Base-by-base conservation (phyloP, 257 asterid genomes). In the Linaria vulgaris region DNA sequence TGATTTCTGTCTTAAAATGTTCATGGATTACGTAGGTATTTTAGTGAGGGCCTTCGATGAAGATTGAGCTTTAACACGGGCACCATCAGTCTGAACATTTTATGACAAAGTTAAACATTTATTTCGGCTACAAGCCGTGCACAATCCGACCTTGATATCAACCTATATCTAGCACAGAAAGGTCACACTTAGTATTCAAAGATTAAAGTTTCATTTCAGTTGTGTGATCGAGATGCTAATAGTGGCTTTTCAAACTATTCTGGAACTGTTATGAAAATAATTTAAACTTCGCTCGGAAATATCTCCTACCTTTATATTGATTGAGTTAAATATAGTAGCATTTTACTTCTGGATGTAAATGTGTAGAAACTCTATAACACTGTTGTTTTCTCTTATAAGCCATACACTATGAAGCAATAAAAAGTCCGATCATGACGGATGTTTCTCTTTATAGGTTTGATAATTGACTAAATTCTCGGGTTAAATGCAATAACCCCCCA, bases 371-470 rank as follows among this genome's bases (percentile, higher is more conserved):
- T 34, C 10, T 34, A 7, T 3, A 4, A 34, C 41, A 34, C 9
- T 7, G 9, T 7, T 3, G 10, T 34, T 4, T 34, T 34, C 10
- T 54, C 55, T 16, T 16, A 63, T 31, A 66, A 25, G 34, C 19
- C 20, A 31, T 22, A 7, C 2, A 51, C 53, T 12, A 61, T 64
- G 19, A 19, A 56, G 67, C 51, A 44, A 17, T 61, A 56, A 17
- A 55, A 12, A 16, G 34, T 57, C 52, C 50, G 31, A 31, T 63
- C 10, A 41, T 64, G 16, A 63, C 57, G 24, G 48, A 41, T 44
- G 25, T 64, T 34, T 47, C 64, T 23, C 31, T 48, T 22, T 61
- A 23, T 49, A 47, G 48, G 12, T 45, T 57, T 48, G 9, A 34
- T 34, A 1, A 34, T 11, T 3, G 6, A 45, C 43, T 31, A 39